Evolutionary conservation across 2,329 filamentous ascomycete species (phyloP), one percentile per base, ranked within the genome.

Genomic region (Mycosphaerelloides madeirae): DNA sequence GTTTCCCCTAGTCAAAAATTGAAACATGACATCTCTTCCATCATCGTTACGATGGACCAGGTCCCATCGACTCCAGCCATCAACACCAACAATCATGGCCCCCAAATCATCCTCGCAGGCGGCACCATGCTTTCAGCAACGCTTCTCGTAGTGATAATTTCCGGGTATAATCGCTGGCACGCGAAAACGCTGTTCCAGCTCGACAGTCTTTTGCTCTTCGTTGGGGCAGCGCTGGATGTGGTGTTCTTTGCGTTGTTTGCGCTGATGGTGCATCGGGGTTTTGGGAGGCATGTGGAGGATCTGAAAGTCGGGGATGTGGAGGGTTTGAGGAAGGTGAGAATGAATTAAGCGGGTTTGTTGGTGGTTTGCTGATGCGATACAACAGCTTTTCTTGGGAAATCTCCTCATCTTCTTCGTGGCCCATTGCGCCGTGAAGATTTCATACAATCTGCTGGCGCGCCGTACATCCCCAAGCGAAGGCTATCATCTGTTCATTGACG

Each of bases 21-120:
- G n/a, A n/a, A n/a, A n/a, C n/a, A n/a, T n/a, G n/a, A n/a, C n/a
- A n/a, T n/a, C n/a, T n/a, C n/a, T n/a, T n/a, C n/a, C n/a, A n/a
- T n/a, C n/a, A n/a, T n/a, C n/a, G n/a, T n/a, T n/a, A n/a, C n/a
- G 28, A 40, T 40, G 22, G 8, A 14, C 7, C 9, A 12, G 15
- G 29, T 29, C 19, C 15, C 12, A 9, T 29, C 19, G 14, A 31
- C 16, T 14, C 37, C 43, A 18, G 36, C 35, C 37, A 49, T 43
- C 33, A 46, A 46, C 12, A 15, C 19, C n/a, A 36, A 43, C 11
- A 33, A 49, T 14, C 43, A 49, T 39, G 44, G 47, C 5, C 37
- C 44, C 7, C 31, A 43, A 32, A 22, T 50, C 22, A 31, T 47
- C n/a, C 15, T 50, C n/a, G 38, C 34, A 6, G 44, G 47, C 15